Conservation (phyloP, 164 flowering plant species). For the Vitis rotundifolia region DNA sequence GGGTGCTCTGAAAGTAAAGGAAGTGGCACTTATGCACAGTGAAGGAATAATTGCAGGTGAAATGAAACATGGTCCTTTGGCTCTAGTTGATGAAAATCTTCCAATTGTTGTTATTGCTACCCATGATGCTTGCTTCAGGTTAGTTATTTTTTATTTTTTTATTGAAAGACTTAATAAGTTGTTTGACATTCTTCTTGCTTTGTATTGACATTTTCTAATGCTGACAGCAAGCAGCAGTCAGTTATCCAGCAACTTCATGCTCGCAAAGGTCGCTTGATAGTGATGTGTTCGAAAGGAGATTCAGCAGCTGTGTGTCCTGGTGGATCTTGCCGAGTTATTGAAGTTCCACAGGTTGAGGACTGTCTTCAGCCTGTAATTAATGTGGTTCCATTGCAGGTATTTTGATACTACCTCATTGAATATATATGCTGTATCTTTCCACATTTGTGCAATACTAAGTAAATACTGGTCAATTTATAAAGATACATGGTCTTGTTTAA, state of each 20-base stretch:
- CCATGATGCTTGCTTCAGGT: constrained; percentile 95
- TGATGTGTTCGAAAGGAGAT: constrained; percentile 90
- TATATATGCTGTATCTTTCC: background rate
- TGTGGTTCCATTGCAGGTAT: constrained; percentile 92
- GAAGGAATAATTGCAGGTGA: constrained; percentile 99
- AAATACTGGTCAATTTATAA: background rate
- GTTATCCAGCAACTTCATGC: constrained; percentile 98
- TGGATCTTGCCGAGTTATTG: constrained; percentile 75
- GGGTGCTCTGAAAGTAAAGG: constrained; percentile 97
- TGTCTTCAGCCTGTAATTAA: constrained; percentile 97
- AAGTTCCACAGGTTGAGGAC: constrained; percentile 93
- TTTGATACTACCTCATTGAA: background rate
- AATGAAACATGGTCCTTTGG: constrained; percentile 99
- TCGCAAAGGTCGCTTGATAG: constrained; percentile 89
- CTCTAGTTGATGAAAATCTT: constrained; percentile 91
- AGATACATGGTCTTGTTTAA: background rate
- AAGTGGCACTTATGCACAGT: constrained; percentile 96
- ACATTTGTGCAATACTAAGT: background rate
- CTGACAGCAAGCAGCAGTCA: constrained; percentile 94
- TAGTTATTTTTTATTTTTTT: background rate
- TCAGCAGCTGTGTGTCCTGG: constrained; percentile 62
- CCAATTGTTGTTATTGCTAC: constrained; percentile 95
- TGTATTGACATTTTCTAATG: constrained; percentile 10
- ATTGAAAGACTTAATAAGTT: too few relatives aligned
- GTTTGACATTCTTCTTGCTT: background rate